Evolutionary conservation across 495 filamentous ascomycete species (phyloP), one percentile per base, ranked within the genome.

Genomic region (Chaetomium cochliodes): DNA sequence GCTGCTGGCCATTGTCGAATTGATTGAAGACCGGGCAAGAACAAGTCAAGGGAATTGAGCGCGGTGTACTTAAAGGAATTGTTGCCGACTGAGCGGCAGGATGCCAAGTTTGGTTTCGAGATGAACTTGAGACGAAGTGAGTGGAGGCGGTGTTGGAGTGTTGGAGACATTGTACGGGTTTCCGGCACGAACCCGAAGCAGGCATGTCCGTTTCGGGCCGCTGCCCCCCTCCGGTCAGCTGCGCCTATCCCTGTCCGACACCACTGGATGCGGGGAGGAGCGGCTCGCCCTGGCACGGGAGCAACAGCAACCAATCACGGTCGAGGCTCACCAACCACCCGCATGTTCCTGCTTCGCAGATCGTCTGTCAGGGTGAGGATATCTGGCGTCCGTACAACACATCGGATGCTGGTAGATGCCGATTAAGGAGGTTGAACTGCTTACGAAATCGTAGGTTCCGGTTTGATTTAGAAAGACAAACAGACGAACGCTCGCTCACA

Each of bases 1-100:
- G 42, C 56, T 54, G 33, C 61, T 55, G 23, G 72, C 60, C 53
- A 63, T 55, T 28, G 46, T 57, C 22, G 33, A 37, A 37, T 30
- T 20, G 18, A 9, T 2, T 23, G 16, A 9, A 9, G 4, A 15
- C 9, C 46, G 18, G 46, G 46, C 18, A 4, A 2, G n/a, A 20
- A 11, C 20, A 50, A 50, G 16, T 9, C 0, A 15, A 23, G n/a
- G 9, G 8, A 50, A 11, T 5, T 1, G 46, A 12, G 5, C 11
- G 18, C 46, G 18, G 16, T 20, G 46, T 7, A 23, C 5, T 37
- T 12, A 8, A 8, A 8, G 33, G n/a, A 2, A 23, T 50, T 50
- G 46, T n/a, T 20, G 16, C 46, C 20, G 8, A 50, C n/a, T 7
- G 3, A 50, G 46, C 46, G 18, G 8, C n/a, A 22, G 5, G n/a